phyloP scores from a whole-genome alignment of 257 asterid species.

The Jaltomata sinuosa region DNA sequence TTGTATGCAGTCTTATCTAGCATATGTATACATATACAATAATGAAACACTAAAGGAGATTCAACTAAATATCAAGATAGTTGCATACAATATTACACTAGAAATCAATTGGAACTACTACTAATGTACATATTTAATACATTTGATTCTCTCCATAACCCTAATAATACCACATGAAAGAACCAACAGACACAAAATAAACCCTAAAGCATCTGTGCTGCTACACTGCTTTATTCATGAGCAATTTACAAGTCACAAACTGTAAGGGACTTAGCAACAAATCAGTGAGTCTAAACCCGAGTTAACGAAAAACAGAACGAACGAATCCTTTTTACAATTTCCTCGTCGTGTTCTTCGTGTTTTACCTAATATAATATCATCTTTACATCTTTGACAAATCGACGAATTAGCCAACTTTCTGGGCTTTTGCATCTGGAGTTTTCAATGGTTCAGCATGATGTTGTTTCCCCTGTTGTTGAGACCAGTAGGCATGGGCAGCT shows the following conservation, averaged over 20 bases:
- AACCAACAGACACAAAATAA: background rate
- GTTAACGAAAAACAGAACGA: slow-evolving; percentile 2
- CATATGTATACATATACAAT: background rate
- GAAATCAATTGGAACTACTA: background rate
- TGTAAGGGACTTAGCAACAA: slow-evolving; percentile 21
- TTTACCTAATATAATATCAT: background rate
- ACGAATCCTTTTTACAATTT: slow-evolving; percentile 25
- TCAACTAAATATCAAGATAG: background rate
- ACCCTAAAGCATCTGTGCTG: background rate
- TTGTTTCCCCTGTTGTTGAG: slow-evolving; percentile 48
- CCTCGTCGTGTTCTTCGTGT: slow-evolving; percentile 6
- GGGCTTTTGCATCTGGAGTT: slow-evolving; percentile 10
- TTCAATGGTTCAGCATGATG: slow-evolving; percentile 25
- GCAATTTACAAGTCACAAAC: slow-evolving; percentile 24
- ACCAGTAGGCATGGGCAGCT: slow-evolving; percentile 66
- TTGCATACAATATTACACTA: background rate
- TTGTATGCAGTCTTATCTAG: background rate
- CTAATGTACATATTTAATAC: background rate
- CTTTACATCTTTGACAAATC: slow-evolving; percentile 22
- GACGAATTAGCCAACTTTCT: slow-evolving; percentile 14
- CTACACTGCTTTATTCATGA: background rate
- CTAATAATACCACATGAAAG: background rate
- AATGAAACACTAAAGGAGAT: background rate
- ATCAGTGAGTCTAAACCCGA: slow-evolving; percentile 24
- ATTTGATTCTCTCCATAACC: background rate